A percentile compares a stretch with the other conserved stretches of the same genome.
Evolutionary conservation across 2,329 filamentous ascomycete species (phyloP).

Genomic region (Xylaria sp.): DNA sequence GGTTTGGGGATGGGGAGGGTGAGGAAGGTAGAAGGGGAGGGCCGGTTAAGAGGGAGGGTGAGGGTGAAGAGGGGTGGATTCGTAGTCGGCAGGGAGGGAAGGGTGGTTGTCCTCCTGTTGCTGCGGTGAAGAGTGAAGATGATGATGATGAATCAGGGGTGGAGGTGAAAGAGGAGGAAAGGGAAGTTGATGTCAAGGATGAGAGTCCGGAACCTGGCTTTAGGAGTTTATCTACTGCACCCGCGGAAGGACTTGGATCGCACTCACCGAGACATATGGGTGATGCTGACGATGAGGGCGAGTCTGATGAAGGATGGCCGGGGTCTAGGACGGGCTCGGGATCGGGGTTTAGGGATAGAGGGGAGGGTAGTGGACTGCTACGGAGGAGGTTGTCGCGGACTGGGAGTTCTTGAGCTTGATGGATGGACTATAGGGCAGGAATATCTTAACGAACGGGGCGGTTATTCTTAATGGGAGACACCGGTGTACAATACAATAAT

Average conservation of each 20-base stretch:
- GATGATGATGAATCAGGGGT: too few species aligned
- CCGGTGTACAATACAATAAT: too few species aligned
- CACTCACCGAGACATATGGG: conserved; percentile 16
- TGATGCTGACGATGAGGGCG: conserved; percentile 40
- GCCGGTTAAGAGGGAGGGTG: too few species aligned
- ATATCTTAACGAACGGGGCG: too few species aligned
- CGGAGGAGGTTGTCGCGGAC: conserved; percentile 35
- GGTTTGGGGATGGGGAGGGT: too few species aligned
- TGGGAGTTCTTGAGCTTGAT: conserved; percentile 13
- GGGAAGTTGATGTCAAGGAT: conserved; percentile 31
- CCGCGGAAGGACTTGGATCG: too few species aligned
- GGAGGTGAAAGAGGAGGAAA: conserved; percentile 25
- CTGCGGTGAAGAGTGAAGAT: conserved; percentile 29
- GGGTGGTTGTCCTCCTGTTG: too few species aligned
- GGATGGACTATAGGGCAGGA: too few species aligned
- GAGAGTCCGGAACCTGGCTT: conserved; percentile 28
- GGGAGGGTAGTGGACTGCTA: conserved; percentile 18
- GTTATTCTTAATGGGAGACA: too few species aligned
- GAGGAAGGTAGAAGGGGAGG: too few species aligned
- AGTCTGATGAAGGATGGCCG: conserved; percentile 32
- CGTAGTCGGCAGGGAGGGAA: too few species aligned
- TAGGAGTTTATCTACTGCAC: conserved; percentile 11
- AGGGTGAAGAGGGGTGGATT: not conserved
- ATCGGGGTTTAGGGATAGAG: conserved; percentile 29
- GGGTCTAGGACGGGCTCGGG: conserved; percentile 30